A percentile compares a stretch with the other conserved stretches of the same genome.
Conservation (phyloP, 495 filamentous ascomycete species). For the Penicillium salamii region DNA sequence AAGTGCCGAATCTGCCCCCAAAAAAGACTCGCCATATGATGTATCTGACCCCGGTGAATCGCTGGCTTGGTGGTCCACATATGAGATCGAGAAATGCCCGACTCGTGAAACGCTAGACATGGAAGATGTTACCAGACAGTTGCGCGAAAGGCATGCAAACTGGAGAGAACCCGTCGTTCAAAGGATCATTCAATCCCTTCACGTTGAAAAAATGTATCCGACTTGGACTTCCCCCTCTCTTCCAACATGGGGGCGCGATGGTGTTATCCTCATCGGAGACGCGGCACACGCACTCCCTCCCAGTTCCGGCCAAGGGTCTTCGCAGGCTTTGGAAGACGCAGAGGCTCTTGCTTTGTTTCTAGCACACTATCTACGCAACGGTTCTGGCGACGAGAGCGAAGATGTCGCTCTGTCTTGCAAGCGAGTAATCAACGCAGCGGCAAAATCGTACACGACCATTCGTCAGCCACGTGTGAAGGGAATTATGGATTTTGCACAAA, state of each 20-base stretch:
- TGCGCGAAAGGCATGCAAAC: conserved; percentile 41
- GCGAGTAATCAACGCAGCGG: conserved; percentile 20
- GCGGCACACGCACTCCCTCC: conserved; percentile 50
- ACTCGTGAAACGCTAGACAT: conserved; percentile 35
- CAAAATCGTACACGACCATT: conserved; percentile 27
- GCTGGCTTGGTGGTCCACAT: conserved; percentile 51
- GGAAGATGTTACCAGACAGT: conserved; percentile 34
- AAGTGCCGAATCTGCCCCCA: conserved; percentile 12
- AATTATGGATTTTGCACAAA: conserved; percentile 28
- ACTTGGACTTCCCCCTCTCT: conserved; percentile 51
- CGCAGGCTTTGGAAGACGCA: conserved; percentile 47
- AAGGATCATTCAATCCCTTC: conserved; percentile 36
- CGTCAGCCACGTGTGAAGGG: conserved; percentile 28
- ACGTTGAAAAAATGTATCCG: conserved; percentile 50
- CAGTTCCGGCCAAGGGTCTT: conserved; percentile 45
- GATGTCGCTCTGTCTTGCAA: no score
- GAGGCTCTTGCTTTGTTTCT: conserved; percentile 38
- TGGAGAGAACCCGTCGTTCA: conserved; percentile 53
- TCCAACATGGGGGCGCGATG: conserved; percentile 43
- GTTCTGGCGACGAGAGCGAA: conserved; percentile 1
- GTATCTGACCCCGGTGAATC: conserved; percentile 32
- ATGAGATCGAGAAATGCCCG: conserved; percentile 36
- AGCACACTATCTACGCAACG: conserved; percentile 19
- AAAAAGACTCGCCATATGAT: conserved; percentile 26
- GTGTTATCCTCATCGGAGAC: conserved; percentile 40